Conservation (phyloP, 768 basidiomycete species). For the Clitopilus passeckerianus region DNA sequence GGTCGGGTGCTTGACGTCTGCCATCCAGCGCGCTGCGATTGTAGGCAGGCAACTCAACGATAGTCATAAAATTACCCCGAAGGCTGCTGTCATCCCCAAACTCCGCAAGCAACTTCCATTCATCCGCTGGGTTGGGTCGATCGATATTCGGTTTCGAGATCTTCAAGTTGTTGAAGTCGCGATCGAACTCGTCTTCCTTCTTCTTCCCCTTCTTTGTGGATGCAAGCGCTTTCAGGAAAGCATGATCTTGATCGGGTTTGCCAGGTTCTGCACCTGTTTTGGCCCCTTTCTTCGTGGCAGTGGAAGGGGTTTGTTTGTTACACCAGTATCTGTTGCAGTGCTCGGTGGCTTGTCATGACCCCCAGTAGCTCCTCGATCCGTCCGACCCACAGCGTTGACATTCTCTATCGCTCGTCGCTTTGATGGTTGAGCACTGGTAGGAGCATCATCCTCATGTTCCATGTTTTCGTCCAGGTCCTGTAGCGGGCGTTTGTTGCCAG, state of each 20-base stretch:
- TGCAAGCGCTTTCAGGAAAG: constrained; percentile 69
- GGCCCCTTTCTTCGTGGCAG: constrained; percentile 10
- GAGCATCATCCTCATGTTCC: constrained; percentile 26
- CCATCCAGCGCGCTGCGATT: constrained; percentile 20
- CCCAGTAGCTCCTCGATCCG: constrained; percentile 4
- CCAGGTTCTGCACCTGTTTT: constrained; percentile 31
- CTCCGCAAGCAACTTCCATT: constrained; percentile 59
- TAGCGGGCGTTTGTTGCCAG: constrained; percentile 35
- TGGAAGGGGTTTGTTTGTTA: constrained; percentile 21
- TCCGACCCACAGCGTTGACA: constrained; percentile 25
- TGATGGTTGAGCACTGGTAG: constrained; percentile 11
- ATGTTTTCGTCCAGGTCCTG: constrained; percentile 31
- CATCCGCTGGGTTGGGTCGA: constrained; percentile 39
- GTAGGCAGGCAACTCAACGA: constrained; percentile 60
- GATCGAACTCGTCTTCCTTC: constrained; percentile 65
- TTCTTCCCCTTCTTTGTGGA: constrained; percentile 68
- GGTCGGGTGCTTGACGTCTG: constrained; percentile 15
- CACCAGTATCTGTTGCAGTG: background rate
- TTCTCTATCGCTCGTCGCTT: constrained; percentile 40
- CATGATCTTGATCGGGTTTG: constrained; percentile 60
- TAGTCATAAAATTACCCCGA: constrained; percentile 77
- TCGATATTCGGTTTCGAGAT: constrained; percentile 61
- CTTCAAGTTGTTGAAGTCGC: constrained; percentile 74
- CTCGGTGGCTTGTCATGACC: constrained; percentile 3
- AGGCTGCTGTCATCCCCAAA: constrained; percentile 60